These are phyloP conservation scores for Cynara cardunculus DNA, from an alignment of 129 eudicot genomes.

Conservation along the genomic window DNA sequence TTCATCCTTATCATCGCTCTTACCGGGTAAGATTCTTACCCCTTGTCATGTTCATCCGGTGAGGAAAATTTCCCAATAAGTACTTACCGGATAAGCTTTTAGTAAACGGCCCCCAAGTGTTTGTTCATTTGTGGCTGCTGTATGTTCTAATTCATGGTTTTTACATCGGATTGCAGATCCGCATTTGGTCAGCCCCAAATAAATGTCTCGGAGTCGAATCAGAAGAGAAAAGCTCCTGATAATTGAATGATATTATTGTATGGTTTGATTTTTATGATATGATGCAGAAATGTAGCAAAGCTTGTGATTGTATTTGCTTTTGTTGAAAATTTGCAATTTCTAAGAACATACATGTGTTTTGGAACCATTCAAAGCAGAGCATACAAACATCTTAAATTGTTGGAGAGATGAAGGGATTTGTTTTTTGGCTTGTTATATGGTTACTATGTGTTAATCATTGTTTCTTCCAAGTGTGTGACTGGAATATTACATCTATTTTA, in stretches of 20 bases:
- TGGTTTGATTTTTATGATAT: background rate
- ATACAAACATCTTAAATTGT: background rate
- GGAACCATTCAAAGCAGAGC: background rate
- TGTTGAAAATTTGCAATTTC: background rate
- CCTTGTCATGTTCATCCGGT: too few species aligned
- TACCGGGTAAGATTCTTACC: too few species aligned
- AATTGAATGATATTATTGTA: constrained; percentile 1
- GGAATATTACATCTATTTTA: too few species aligned
- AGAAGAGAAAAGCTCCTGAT: constrained; percentile 49
- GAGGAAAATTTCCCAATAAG: too few species aligned
- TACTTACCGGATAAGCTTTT: too few species aligned
- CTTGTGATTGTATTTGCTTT: background rate
- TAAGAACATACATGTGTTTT: background rate
- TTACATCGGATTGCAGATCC: constrained; percentile 44
- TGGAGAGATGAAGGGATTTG: background rate
- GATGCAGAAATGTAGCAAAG: background rate
- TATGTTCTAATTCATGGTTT: background rate
- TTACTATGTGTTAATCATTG: too few species aligned
- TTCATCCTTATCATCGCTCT: too few species aligned
- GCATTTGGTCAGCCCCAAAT: constrained; percentile 56
- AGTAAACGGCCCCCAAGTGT: too few species aligned
- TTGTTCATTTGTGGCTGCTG: background rate
- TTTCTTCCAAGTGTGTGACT: too few species aligned
- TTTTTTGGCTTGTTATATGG: too few species aligned
- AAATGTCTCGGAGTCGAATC: constrained; percentile 34